Base-by-base conservation (phyloP, 129 eudicot genomes). In the Lonicera japonica region DNA sequence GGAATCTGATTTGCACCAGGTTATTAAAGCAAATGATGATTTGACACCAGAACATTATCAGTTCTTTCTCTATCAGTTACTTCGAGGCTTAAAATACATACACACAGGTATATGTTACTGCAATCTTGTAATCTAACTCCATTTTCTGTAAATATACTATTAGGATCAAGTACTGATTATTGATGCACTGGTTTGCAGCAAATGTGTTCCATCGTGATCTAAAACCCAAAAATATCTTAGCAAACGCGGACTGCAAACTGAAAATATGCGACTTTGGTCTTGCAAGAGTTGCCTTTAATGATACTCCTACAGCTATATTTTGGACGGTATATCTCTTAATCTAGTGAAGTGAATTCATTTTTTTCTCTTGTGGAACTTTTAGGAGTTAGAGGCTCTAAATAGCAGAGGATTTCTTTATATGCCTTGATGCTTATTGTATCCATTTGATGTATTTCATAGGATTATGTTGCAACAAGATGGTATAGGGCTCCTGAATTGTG, bases 401-500 rank as follows among this genome's bases (percentile, higher is more conserved):
- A 54, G 3, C 23, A 29, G 21, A 29, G 50, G 29, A 11, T 18
- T 53, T 21, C 43, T 38, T 4, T 38, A 4, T 4, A 38, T 67
- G 17, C 55, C 38, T 46, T 16, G 5, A 24, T 5, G 22, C 5
- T 66, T 61, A 50, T 23, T 36, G 48, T 57, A 15, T 24, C 21
- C 18, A 3, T 47, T 56, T 48, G 8, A 39, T 66, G 36, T 66
- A 18, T 23, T 40, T 52, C n/a, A 25, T 69, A 91, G 97, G 97
- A 91, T 80, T 91, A 91, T 58, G 97, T 91, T 63, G 97, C 97
- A 51, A 91, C 97, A 61, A 77, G 97, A 65, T 90, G 97, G 97
- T 90, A 90, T 66, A 83, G 97, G 72, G 97, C 97, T 83, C 97
- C 97, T 57, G 97, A 91, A 70, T 67, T 91, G 64, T 91, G 97